phyloP scores from a whole-genome alignment of 1,284 basidiomycete species.

The Apiotrichum akiyoshidainum region DNA sequence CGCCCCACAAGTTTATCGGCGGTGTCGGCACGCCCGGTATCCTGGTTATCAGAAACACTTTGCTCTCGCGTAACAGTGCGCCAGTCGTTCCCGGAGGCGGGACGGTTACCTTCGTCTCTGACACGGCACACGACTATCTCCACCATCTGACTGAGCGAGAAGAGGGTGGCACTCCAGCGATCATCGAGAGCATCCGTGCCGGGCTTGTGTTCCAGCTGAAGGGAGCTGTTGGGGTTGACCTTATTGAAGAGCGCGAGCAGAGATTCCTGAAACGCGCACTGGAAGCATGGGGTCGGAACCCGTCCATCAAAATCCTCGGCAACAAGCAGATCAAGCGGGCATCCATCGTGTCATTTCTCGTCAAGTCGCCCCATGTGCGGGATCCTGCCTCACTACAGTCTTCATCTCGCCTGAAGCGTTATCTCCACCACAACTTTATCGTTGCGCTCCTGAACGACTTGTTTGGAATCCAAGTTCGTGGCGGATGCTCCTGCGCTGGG shows the following conservation, averaged over 20 bases:
- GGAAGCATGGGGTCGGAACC: constrained; percentile 2
- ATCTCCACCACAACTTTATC: constrained; percentile 16
- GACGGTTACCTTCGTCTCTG: constrained; percentile 8
- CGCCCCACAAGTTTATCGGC: constrained; percentile 17
- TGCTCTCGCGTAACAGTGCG: not conserved
- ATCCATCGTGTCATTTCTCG: constrained; percentile 6
- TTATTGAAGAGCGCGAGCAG: not conserved
- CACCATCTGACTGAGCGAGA: constrained; percentile 3
- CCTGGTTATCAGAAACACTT: constrained; percentile 2
- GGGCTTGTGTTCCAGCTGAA: constrained; percentile 12
- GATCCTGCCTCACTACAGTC: too few relatives aligned
- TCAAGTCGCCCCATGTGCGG: not conserved
- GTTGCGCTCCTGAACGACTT: constrained; percentile 15
- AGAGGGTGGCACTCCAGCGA: constrained; percentile 18
- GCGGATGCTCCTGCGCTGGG: constrained; percentile 16
- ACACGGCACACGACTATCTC: not conserved
- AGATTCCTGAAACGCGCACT: constrained; percentile 4
- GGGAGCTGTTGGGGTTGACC: not conserved
- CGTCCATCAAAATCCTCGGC: constrained; percentile 6
- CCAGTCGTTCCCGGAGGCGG: constrained; percentile 13
- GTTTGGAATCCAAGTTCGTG: constrained; percentile 15
- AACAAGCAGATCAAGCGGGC: not conserved
- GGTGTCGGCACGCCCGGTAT: constrained; percentile 13
- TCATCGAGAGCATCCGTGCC: constrained; percentile 12
- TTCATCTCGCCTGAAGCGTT: not conserved